Conservation (phyloP, 345 rosid genomes). For the Melastoma malabathricum region DNA sequence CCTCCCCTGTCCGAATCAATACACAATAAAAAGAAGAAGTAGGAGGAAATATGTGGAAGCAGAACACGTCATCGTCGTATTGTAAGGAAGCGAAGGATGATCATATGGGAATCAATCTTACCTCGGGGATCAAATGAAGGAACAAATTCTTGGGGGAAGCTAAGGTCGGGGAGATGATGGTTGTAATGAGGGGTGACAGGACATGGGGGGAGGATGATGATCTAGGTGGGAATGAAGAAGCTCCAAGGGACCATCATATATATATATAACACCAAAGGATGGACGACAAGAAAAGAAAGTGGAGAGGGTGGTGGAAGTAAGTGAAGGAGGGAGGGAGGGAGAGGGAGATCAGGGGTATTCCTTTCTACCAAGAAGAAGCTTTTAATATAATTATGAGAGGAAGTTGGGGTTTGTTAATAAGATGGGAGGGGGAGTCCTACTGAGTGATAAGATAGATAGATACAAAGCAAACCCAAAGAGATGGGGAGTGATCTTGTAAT, state of each 20-base stretch:
- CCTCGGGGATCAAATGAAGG: conserved; percentile 1
- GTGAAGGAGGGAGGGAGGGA: conserved; percentile 2
- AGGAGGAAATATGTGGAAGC: no score
- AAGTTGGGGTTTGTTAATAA: conserved; percentile 26
- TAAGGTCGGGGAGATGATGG: conserved; percentile 6
- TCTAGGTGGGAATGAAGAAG: conserved; percentile 14
- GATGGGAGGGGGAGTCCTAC: no score
- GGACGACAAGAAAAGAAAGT: no score
- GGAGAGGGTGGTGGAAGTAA: conserved; percentile 7
- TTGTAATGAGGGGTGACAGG: not conserved
- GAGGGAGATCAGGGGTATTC: conserved; percentile 4
- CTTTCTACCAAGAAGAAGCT: conserved; percentile 36
- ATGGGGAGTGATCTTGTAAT: conserved; percentile 18
- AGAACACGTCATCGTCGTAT: no score
- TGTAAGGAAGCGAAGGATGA: no score
- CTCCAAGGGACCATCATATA: conserved; percentile 30
- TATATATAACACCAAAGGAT: conserved; percentile 15
- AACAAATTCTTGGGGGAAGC: not conserved
- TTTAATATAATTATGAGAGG: conserved; percentile 53
- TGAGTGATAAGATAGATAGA: conserved; percentile 8
- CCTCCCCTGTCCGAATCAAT: no score
- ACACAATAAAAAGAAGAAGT: not conserved
- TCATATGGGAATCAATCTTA: no score
- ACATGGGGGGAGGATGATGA: conserved; percentile 2
- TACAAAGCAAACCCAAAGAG: not conserved